Base-by-base conservation (phyloP, 2,329 filamentous ascomycete species). In the Aureobasidium pullulans region DNA sequence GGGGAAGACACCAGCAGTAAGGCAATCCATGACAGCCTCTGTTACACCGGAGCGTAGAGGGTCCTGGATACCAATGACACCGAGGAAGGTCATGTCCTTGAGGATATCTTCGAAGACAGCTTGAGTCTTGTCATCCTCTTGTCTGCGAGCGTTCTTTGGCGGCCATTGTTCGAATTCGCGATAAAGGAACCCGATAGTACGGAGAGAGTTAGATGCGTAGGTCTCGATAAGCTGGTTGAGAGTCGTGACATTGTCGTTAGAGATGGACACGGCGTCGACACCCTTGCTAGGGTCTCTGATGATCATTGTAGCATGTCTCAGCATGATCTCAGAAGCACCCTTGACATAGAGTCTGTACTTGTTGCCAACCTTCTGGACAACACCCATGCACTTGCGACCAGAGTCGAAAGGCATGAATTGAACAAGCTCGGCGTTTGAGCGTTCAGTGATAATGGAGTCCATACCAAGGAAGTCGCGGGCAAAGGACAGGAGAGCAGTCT, bases 121-220 rank as follows among this genome's bases (percentile, higher is more conserved):
- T 60, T 86, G 80, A 23, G 79, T 80, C 7, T 76, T 70, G 64
- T 88, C 84, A 61, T 87, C 85, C 62, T 86, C 82, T 34, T 79
- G 71, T 32, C 73, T 79, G 43, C 76, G 82, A 15, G 80, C 82
- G 49, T 81, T 80, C 62, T 78, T 81, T 4, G 90, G 90, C 29
- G 92, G 91, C 91, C 91, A 88, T 10, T 64, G 62, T 19, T 67
- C 66, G 65, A 94, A 96, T 66, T 96, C 91, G 59, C 85, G 87
- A 73, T 90, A 95, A 57, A 90, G 79, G 63, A 96, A 81, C 44
- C 86, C 89, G 65, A 96, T 95, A 1, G 91, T 95, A 63, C 91
- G 84, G 34, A 96, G 79, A 7, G 90, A 95, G 16, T 87, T 82
- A 29, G 82, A 84, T 9, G 91, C 91, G 69, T 96, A 96, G 48